Evolutionary conservation across 345 rosid genomes (phyloP), one percentile per base, ranked within the genome.

Genomic region (Gossypium turneri): DNA sequence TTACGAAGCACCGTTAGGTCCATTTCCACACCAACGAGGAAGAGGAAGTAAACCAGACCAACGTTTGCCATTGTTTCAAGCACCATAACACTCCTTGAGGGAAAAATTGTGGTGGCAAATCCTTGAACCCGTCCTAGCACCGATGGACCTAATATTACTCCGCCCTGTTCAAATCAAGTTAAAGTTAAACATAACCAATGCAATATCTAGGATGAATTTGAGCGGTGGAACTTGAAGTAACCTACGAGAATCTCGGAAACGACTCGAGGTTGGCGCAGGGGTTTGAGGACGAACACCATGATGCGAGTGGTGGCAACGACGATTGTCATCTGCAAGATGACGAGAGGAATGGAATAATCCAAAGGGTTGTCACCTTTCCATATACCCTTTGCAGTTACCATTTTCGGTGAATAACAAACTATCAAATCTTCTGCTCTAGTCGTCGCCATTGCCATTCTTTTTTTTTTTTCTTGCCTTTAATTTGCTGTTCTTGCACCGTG

Each of bases 331-430:
- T 94, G 98, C 66, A 94, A 73, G 76, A 95, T 90, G 84, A 93
- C 90, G 74, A 95, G 93, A n/a, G 98, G 98, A 19, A 95, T 87
- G 45, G 99, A 87, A 75, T 85, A 93, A 76, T 95, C 92, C 13
- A 95, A 80, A 66, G 99, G 99, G 76, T 89, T 90, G 47, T 94
- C 98, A 12, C 98, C 98, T 75, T 90, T 97, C 98, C 98, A 94
- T 19, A 92, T 83, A 12, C 98, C 98, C 72, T 94, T 91, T 5
- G 94, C 91, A 3, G 94, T 92, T 62, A 94, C 88, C 98, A 91
- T 91, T 50, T 87, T 82, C 2, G 98, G 98, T 25, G 97, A 90
- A 6, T 94, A 90, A 74, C 98, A 94, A 59, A 94, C 88, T 57
- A 92, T 79, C 22, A 90, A 68, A 24, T 82, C 82, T 7, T 73